A percentile compares a stretch with the other conserved stretches of the same genome.
These are phyloP conservation scores for Neofusicoccum laricinum DNA, from an alignment of 2,329 filamentous ascomycete genomes.

Conservation along the genomic window DNA sequence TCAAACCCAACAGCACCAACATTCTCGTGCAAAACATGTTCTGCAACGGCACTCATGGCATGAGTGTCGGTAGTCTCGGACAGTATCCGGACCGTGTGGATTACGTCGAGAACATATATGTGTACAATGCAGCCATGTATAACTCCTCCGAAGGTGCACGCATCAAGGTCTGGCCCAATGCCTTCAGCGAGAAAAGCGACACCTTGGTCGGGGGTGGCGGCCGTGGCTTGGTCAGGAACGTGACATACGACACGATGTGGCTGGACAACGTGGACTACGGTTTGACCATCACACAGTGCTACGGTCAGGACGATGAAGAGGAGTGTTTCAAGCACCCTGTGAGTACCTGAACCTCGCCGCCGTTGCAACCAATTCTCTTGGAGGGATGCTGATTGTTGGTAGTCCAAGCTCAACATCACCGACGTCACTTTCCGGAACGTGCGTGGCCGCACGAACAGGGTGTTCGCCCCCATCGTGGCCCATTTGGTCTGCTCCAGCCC, in stretches of 20 bases:
- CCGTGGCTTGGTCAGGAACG: slow-evolving; percentile 58
- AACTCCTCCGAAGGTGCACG: slow-evolving; percentile 60
- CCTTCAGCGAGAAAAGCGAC: slow-evolving; percentile 51
- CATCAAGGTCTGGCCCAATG: slow-evolving; percentile 71
- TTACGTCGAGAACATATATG: slow-evolving; percentile 64
- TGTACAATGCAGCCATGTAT: slow-evolving; percentile 37
- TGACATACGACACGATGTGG: slow-evolving; percentile 63
- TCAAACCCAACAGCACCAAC: slow-evolving; percentile 71
- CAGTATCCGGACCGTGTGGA: slow-evolving; percentile 64
- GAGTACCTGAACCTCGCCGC: not conserved
- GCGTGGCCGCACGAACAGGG: slow-evolving; percentile 50
- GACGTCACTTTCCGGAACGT: slow-evolving; percentile 58
- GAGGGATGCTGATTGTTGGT: slow-evolving; percentile 32
- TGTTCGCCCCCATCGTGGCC: slow-evolving; percentile 41
- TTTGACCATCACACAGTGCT: slow-evolving; percentile 63
- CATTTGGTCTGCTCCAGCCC: slow-evolving; percentile 44
- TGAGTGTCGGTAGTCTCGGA: slow-evolving; percentile 67
- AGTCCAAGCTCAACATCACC: slow-evolving; percentile 54
- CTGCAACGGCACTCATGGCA: slow-evolving; percentile 70
- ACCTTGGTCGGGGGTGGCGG: not conserved
- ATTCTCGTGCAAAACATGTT: slow-evolving; percentile 64
- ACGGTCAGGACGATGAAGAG: slow-evolving; percentile 60
- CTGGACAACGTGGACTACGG: slow-evolving; percentile 63
- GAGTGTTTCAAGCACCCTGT: slow-evolving; percentile 8
- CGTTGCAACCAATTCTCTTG: not conserved